Base-by-base conservation (phyloP, 805 yeast species). In the Candida stauntonica region DNA sequence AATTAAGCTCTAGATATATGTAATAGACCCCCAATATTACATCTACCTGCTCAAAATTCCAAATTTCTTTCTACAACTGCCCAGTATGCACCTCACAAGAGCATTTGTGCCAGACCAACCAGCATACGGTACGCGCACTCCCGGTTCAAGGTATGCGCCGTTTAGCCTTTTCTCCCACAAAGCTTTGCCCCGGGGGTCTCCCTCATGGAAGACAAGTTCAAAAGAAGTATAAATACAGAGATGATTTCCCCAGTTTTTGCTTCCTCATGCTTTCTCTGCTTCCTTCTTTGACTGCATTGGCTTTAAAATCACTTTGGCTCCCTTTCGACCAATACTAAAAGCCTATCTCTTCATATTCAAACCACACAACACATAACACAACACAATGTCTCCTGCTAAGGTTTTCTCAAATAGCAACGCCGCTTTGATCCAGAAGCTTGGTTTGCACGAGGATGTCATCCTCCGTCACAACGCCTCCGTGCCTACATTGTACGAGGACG, bases 401-500 rank as follows among this genome's bases (percentile, higher is more conserved):
- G 38, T 44, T 19, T 44, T 35, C 38, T 39, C 45, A 12, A 48
- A 45, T 32, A 39, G 46, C 37, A 38, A 45, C 23, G 46, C 54
- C 23, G 46, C 49, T 15, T 34, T 56, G 31, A 49, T 53, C 35
- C 40, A 51, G 35, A 47, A 60, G 38, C 55, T 75, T 33, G 73
- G 71, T 28, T 70, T 84, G 45, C 71, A 73, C 50, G 72, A 72
- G 30, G 89, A 80, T 31, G 81, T 81, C 15, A 60, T 67, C 17
- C 77, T 84, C 50, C 84, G 87, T 61, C 95, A 91, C 72, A 91
- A 93, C 63, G 88, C 98, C 35, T 83, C 96, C 29, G 85, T 89
- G 21, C 95, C 98, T 50, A 77, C 86, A 31, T 72, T 91, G 45
- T 93, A 91, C 70, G 98, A 91, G 64, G 99, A 93, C 61, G 98